phyloP scores from a whole-genome alignment of 2,329 filamentous ascomycete genomes.

The Penicillium decumbens region DNA sequence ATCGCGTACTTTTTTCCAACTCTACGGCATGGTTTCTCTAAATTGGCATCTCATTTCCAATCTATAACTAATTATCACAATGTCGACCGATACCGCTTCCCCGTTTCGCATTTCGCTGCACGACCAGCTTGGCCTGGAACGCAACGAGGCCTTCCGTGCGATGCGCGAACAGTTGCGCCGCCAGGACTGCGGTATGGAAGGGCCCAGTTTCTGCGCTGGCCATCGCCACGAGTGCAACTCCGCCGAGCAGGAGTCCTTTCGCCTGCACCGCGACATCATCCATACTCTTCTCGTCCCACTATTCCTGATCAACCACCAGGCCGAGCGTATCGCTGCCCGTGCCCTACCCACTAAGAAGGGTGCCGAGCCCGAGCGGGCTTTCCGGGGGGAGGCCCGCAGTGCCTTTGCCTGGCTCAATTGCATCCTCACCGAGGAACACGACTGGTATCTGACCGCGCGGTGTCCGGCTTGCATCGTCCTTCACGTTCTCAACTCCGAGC shows the following conservation, averaged over 20 bases:
- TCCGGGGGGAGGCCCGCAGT: constrained; percentile 52
- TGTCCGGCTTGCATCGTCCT: constrained; percentile 49
- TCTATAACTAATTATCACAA: background rate
- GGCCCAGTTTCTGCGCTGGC: constrained; percentile 36
- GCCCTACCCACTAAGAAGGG: constrained; percentile 47
- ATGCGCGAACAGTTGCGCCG: constrained; percentile 34
- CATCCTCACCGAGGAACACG: constrained; percentile 53
- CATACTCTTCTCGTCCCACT: constrained; percentile 57
- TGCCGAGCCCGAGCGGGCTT: constrained; percentile 55
- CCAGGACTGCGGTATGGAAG: constrained; percentile 34
- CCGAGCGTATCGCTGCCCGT: constrained; percentile 50
- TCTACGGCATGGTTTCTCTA: background rate
- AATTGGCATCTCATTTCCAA: background rate
- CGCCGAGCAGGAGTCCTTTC: constrained; percentile 34
- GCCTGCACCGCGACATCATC: constrained; percentile 56
- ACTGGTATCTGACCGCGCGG: constrained; percentile 54
- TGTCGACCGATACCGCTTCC: constrained; percentile 19
- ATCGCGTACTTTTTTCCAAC: background rate
- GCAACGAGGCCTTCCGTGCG: constrained; percentile 34
- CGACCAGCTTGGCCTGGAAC: constrained; percentile 30
- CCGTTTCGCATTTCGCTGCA: constrained; percentile 35
- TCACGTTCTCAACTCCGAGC: constrained; percentile 43
- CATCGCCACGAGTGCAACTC: constrained; percentile 32
- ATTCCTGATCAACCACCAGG: constrained; percentile 53
- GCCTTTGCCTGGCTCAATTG: constrained; percentile 58